Base-by-base conservation (phyloP, 73 alveolate genomes). In the Paramecium sonneborni region DNA sequence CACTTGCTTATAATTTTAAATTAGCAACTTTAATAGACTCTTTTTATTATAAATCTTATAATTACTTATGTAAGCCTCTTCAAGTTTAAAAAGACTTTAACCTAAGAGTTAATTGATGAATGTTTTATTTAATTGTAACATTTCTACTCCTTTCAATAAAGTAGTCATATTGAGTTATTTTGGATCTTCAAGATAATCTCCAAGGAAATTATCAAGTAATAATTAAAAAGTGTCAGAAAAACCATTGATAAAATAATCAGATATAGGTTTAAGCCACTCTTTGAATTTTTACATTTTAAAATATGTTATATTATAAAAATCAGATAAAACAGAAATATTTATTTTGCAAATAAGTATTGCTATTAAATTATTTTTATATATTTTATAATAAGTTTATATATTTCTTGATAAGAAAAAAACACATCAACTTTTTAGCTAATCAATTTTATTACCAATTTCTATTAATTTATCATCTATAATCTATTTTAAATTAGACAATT, bases 171-270 rank as follows among this genome's bases (percentile, higher is more conserved):
- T 41, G 46, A 79, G 69, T 46, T 79, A 79, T 24, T 44, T 43
- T 15, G 90, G 90, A 44, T 79, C 90, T 23, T 79, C 90, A 10
- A 79, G 55, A 43, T 79, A 79, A 79, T 79, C 74, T 12, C 90
- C 90, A 20, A 79, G 24, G 55, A 30, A 79, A 46, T 46, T 79
- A 44, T 79, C 90, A 11, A 79, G 74, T 20, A 79, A 76, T 46
- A 79, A 15, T 46, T 79, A 28, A 23, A 46, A 43, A 10, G 90
- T 79, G 6, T 38, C 41, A 79, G 90, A 79, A 37, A 79, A 79
- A 24, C 74, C 55, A 20, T 38, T 79, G 5, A 79, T 12, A 15
- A 79, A 79, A 37, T 30, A 62, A 11, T 62, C 84, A 26, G 84
- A 62, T 11, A 62, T 20, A 30, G 84, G 84, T 1, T 32, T 26